Percentiles rank a stretch among this genome's conserved stretches.
Conservation (phyloP, 805 yeast species). For the Ogataea nakhonphanomensis region DNA sequence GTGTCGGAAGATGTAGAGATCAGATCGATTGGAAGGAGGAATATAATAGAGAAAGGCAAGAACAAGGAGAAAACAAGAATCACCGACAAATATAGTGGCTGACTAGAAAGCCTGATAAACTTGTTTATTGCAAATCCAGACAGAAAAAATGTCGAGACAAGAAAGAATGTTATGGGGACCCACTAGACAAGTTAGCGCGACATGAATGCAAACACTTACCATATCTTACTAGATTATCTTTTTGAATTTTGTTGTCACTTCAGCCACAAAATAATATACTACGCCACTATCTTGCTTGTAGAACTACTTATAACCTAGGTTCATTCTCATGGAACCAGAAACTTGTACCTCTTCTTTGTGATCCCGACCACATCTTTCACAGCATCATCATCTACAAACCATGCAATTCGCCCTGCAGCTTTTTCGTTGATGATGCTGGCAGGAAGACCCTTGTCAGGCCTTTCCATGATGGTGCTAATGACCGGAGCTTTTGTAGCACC, state of each 20-base stretch:
- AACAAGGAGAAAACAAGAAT: conserved; percentile 59
- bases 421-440: conserved; percentile 90
- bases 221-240: neutral
- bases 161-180: conserved; percentile 25
- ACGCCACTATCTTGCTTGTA: too few species aligned
- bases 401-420: conserved; percentile 93
- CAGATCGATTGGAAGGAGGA: conserved; percentile 72
- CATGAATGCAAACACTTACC: conserved; percentile 5
- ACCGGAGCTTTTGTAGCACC: conserved; percentile 95
- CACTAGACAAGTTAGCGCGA: conserved; percentile 16
- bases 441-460: conserved; percentile 96
- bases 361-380: conserved; percentile 68
- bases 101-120: conserved; percentile 33
- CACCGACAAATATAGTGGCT: conserved; percentile 42
- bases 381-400: conserved; percentile 97
- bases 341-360: conserved; percentile 69
- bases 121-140: conserved; percentile 36
- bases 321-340: conserved; percentile 32
- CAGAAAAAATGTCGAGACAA: conserved; percentile 26
- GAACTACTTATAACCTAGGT: neutral
- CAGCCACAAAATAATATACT: conserved; percentile 1
- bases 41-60: conserved; percentile 72
- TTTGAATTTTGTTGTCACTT: conserved; percentile 3
- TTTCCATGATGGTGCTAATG: conserved; percentile 86
- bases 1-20: conserved; percentile 45